phyloP scores from a whole-genome alignment of 2,329 filamentous ascomycete species.

The Exophiala dermatitidis region DNA sequence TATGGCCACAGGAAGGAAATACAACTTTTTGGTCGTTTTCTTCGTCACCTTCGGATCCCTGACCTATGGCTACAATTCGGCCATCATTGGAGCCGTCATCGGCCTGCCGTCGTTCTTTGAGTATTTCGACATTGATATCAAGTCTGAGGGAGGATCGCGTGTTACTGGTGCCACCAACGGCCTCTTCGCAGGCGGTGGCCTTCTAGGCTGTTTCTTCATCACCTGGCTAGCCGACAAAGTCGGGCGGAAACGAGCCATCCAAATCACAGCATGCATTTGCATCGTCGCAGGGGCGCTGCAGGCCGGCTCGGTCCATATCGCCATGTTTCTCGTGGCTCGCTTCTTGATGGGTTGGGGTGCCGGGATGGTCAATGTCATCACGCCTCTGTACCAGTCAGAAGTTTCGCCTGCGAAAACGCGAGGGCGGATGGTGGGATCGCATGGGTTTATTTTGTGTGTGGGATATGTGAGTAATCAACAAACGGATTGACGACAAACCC shows the following conservation, averaged over 20 bases:
- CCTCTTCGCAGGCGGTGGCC: conserved; percentile 17
- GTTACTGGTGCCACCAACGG: conserved; percentile 21
- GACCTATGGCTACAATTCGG: conserved; percentile 23
- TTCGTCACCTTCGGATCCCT: conserved; percentile 22
- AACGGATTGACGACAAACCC: background rate
- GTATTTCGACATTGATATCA: conserved; percentile 40
- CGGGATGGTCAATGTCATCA: conserved; percentile 15
- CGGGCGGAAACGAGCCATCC: conserved; percentile 16
- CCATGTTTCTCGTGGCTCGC: conserved; percentile 22
- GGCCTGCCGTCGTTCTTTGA: conserved; percentile 19
- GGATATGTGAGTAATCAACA: conserved; percentile 8
- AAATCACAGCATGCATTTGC: conserved; percentile 14
- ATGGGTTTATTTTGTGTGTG: conserved; percentile 15
- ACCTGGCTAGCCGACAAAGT: conserved; percentile 14
- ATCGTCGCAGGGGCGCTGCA: conserved; percentile 18
- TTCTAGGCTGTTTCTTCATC: conserved; percentile 16
- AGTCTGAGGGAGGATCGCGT: conserved; percentile 7
- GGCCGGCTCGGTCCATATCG: conserved; percentile 20
- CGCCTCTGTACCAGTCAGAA: conserved; percentile 15
- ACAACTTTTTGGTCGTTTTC: conserved; percentile 19
- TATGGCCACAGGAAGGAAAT: conserved; percentile 2
- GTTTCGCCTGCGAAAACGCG: conserved; percentile 25
- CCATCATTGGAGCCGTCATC: conserved; percentile 20
- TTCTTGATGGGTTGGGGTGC: conserved; percentile 19
- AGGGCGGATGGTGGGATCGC: conserved; percentile 31